These are phyloP conservation scores for Arabidopsis hybrid DNA, from an alignment of 441 rosid species.

Conservation along the genomic window DNA sequence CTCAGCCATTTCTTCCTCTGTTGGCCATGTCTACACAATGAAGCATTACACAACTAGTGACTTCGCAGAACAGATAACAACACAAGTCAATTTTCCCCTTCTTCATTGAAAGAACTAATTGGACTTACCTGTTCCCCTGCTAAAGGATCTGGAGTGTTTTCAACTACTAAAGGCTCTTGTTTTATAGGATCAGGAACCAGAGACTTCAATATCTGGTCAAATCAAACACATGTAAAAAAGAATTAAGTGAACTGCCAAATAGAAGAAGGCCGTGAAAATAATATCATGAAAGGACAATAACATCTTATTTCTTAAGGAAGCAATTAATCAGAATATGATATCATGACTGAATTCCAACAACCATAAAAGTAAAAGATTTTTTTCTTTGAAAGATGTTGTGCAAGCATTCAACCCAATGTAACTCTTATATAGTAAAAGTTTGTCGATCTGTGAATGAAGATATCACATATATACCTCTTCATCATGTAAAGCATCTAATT, in stretches of 20 bases:
- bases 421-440: not conserved
- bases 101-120: conserved; percentile 14
- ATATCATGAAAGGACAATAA: conserved; percentile 17
- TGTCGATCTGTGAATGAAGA: not conserved
- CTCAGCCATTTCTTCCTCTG: conserved; percentile 93
- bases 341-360: conserved; percentile 18
- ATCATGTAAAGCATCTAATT: conserved; percentile 61
- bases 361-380: not conserved
- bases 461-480: conserved; percentile 57
- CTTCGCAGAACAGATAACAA: conserved; percentile 19
- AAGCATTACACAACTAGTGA: conserved; percentile 23
- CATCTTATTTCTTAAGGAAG: not conserved
- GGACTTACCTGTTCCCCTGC: conserved; percentile 87
- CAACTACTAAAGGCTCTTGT: conserved; percentile 81
- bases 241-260: not conserved
- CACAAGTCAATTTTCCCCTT: conserved; percentile 12
- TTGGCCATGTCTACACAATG: conserved; percentile 89
- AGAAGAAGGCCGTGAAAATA: conserved; percentile 17
- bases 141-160: conserved; percentile 86
- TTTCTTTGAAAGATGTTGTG: not conserved
- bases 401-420: not conserved
- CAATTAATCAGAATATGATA: not conserved
- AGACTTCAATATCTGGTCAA: conserved; percentile 62
- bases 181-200: conserved; percentile 64
- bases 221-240: conserved; percentile 13